phyloP scores from a whole-genome alignment of 108 stramenopile species.

The Skeletonema tropicum region DNA sequence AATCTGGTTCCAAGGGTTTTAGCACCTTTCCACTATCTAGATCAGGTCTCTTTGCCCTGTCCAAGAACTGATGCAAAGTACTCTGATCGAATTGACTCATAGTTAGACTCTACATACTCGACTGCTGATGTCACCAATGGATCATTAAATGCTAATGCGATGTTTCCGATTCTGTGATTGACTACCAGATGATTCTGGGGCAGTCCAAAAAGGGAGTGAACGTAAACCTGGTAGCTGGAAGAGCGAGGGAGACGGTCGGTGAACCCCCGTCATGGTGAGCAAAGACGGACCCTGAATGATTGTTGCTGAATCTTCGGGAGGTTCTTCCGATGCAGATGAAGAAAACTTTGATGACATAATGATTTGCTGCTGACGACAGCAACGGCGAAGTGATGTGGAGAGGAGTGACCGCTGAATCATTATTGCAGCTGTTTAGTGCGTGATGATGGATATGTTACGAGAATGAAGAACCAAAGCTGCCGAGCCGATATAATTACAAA shows the following conservation, averaged over 20 bases:
- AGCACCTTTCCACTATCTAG: slow-evolving; percentile 13
- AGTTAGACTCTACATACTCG: slow-evolving; percentile 64
- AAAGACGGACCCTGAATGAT: slow-evolving; percentile 85
- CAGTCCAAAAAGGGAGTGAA: slow-evolving; percentile 76
- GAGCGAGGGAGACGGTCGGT: slow-evolving; percentile 82
- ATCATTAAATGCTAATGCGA: slow-evolving; percentile 83
- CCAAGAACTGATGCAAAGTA: slow-evolving; percentile 61
- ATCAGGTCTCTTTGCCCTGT: slow-evolving; percentile 17
- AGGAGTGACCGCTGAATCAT: slow-evolving; percentile 1
- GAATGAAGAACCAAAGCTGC: too few species aligned
- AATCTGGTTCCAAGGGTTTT: slow-evolving; percentile 60
- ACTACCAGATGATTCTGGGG: not conserved
- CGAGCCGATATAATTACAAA: too few species aligned
- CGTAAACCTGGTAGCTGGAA: slow-evolving; percentile 77
- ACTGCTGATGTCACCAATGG: slow-evolving; percentile 67
- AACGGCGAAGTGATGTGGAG: not conserved
- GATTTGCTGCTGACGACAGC: not conserved
- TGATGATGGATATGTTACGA: too few species aligned
- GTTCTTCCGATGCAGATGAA: slow-evolving; percentile 8
- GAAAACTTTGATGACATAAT: not conserved
- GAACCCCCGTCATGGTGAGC: slow-evolving; percentile 59
- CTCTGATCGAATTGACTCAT: slow-evolving; percentile 64
- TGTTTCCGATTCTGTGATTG: slow-evolving; percentile 29
- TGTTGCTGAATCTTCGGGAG: slow-evolving; percentile 29
- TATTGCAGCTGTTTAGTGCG: not conserved